Base-by-base conservation (phyloP, 495 filamentous ascomycete genomes). In the Clohesyomyces aquaticus region DNA sequence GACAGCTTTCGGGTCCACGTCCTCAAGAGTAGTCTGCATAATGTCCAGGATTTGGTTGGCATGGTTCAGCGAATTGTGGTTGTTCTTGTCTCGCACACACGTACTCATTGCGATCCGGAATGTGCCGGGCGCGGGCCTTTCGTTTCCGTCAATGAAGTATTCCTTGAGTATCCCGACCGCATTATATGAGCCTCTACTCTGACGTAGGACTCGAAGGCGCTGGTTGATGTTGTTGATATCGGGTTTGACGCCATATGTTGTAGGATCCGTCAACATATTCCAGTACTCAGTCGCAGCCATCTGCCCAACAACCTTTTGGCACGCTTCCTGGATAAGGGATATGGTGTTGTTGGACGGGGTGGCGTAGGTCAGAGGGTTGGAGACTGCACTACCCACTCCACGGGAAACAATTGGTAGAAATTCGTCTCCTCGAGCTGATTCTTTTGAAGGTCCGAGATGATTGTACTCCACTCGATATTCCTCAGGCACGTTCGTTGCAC, bases 1-100 rank as follows among this genome's bases (percentile, higher is more conserved):
- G 12, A 59, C 57, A 22, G 48, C 27, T 47, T 66, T 70, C 2
- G 55, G 12, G 28, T 70, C 63, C 18, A 48, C 58, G 28, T 70
- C 63, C 42, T 55, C 55, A 12, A 63, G 35, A 8, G 57, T 63
- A 8, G 28, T 54, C 3, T 12, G 50, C 68, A 71, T 71, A 14
- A 61, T 63, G 16, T 72, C 60, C 4, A 77, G 29, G 26, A 77
- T 68, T 21, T 55, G 11, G 4, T 45, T 58, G 0, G 72, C 74
- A 50, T 72, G 23, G 11, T 66, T 63, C 23, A 77, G 47, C 4
- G 83, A 80, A 38, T 83, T 79, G n/a, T 66, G 71, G 74, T 95
- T 96, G 23, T 82, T 81, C 60, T 81, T 83, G 76, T 96, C 90
- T 42, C 87, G 79, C 19, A 78, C 76, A 71, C 91, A 96, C 43